phyloP scores from a whole-genome alignment of 2,329 filamentous ascomycete genomes.

The Chaetothyriales sp. region DNA sequence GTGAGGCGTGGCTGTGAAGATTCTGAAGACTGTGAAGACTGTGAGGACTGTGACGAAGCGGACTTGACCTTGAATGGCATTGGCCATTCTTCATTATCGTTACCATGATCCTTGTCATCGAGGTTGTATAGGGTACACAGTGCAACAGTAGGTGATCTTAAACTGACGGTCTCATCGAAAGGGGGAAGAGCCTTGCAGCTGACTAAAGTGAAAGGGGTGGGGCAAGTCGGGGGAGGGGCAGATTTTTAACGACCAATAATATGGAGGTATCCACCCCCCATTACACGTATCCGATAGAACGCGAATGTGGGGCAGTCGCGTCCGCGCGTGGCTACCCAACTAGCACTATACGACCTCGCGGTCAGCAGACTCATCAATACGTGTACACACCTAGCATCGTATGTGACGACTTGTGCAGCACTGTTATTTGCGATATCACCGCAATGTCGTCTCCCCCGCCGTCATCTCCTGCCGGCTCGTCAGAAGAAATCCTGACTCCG shows the following conservation, averaged over 20 bases:
- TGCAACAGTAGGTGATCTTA: background rate
- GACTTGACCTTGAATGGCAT: background rate
- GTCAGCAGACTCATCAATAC: conserved; percentile 1
- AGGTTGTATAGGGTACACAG: background rate
- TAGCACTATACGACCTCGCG: background rate
- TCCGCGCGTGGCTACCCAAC: background rate
- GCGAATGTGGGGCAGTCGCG: background rate
- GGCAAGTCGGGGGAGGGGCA: background rate
- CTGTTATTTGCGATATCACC: background rate
- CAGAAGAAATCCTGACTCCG: conserved; percentile 14
- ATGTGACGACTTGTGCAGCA: background rate
- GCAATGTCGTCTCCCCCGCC: background rate
- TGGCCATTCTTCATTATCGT: background rate
- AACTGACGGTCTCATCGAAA: background rate
- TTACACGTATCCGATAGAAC: background rate
- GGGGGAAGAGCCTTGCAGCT: background rate
- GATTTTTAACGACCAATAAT: background rate
- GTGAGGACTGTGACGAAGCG: background rate
- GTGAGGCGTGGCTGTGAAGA: too few relatives aligned
- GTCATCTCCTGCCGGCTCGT: conserved; percentile 1
- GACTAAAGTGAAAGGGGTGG: background rate
- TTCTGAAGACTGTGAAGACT: too few relatives aligned
- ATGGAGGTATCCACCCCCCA: background rate
- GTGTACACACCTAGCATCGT: conserved; percentile 5
- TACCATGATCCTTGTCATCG: background rate